Conservation (phyloP, 257 asterid genomes). For the Eucommia ulmoides region DNA sequence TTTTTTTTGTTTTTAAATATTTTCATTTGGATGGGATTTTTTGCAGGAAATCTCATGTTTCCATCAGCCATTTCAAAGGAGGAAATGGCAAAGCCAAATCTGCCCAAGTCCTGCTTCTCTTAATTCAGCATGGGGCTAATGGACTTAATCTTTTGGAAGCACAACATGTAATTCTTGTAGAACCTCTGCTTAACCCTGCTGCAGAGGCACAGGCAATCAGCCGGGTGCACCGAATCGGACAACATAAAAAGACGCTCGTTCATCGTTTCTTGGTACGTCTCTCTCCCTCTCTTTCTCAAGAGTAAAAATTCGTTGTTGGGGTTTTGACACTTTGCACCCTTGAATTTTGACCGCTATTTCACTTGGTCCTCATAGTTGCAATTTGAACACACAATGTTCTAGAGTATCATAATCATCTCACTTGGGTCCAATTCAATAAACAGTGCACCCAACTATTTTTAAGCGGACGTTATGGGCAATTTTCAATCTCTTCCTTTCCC, state of each 20-base stretch:
- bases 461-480: too few relatives aligned
- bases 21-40: constrained; percentile 5
- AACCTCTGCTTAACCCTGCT: constrained; percentile 93
- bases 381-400: too few relatives aligned
- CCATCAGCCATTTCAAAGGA: constrained; percentile 78
- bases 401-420: too few relatives aligned
- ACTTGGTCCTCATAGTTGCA: too few relatives aligned
- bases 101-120: constrained; percentile 65
- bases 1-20: too few relatives aligned
- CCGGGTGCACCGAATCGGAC: constrained; percentile 96
- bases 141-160: constrained; percentile 97
- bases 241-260: constrained; percentile 67
- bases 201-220: constrained; percentile 99
- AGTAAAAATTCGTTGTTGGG: too few relatives aligned
- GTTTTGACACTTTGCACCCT: too few relatives aligned
- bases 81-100: constrained; percentile 27
- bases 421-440: too few relatives aligned
- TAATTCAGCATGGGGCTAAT: constrained; percentile 91
- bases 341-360: too few relatives aligned
- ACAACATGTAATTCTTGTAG: constrained; percentile 88
- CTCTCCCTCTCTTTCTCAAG: too few relatives aligned
- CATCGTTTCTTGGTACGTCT: constrained; percentile 85
- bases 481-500: too few relatives aligned
- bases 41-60: constrained; percentile 74
- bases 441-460: too few relatives aligned